Conservation (phyloP, 139 green algal species). For the Gonium pectorale region DNA sequence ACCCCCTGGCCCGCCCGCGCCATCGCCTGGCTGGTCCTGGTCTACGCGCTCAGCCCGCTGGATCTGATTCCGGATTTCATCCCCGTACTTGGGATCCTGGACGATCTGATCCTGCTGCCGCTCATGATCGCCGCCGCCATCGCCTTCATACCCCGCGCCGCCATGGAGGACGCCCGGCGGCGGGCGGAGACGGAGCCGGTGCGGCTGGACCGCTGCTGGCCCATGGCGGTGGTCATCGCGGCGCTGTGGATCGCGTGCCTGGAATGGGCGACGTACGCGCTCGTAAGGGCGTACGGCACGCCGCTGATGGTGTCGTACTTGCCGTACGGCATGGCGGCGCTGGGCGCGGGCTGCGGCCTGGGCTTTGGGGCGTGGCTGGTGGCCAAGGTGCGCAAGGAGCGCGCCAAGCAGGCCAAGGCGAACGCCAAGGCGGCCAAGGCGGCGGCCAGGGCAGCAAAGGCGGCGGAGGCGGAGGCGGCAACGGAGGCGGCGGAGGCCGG, state of each 20-base stretch:
- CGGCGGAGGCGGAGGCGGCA: background rate
- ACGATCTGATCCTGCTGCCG: slow-evolving; percentile 73
- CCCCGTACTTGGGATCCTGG: slow-evolving; percentile 51
- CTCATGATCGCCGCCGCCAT: slow-evolving; percentile 50
- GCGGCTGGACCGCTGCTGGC: slow-evolving; percentile 50
- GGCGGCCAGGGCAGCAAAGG: background rate
- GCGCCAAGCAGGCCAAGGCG: background rate
- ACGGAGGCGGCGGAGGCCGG: background rate
- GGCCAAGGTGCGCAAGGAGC: slow-evolving; percentile 1
- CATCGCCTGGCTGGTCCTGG: slow-evolving; percentile 34
- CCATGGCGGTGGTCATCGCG: slow-evolving; percentile 38
- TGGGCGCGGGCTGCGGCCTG: background rate
- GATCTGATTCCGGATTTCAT: slow-evolving; percentile 79
- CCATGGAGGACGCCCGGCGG: slow-evolving; percentile 43
- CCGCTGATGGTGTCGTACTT: background rate
- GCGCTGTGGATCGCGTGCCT: slow-evolving; percentile 29
- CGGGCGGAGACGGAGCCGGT: slow-evolving; percentile 38
- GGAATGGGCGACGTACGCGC: slow-evolving; percentile 23
- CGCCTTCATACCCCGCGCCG: slow-evolving; percentile 50
- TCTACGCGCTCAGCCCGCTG: slow-evolving; percentile 41
- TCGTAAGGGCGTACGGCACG: slow-evolving; percentile 31
- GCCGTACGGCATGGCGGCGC: slow-evolving; percentile 15
- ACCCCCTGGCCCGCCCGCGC: slow-evolving; percentile 28
- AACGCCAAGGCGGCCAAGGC: background rate
- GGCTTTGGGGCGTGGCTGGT: slow-evolving; percentile 41